A percentile compares a stretch with the other conserved stretches of the same genome.
phyloP scores from a whole-genome alignment of 176 grass and related monocot species.

The Aegilops umbellulata region DNA sequence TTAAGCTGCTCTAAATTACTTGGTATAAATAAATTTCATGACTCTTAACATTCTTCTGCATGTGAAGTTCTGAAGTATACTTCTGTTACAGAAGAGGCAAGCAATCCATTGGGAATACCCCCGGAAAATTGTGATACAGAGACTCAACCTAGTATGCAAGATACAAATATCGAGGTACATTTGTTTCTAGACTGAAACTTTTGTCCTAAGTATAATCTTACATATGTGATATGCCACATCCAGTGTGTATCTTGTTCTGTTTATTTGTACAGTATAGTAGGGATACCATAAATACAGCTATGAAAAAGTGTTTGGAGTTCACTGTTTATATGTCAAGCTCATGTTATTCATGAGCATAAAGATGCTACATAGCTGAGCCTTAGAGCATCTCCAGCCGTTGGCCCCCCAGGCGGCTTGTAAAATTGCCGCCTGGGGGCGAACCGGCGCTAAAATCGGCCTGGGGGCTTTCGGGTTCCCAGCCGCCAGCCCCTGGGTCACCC shows the following conservation, averaged over 20 bases:
- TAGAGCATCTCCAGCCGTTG: too few relatives aligned
- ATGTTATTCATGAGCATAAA: slow-evolving; percentile 1
- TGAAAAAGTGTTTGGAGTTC: too few relatives aligned
- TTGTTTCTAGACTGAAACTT: slow-evolving; percentile 16
- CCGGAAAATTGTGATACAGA: slow-evolving; percentile 27
- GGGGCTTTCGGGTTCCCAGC: too few relatives aligned
- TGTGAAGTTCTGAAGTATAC: slow-evolving; percentile 28
- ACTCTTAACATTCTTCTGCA: background rate
- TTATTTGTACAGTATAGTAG: background rate
- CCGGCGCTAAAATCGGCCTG: too few relatives aligned
- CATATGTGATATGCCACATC: slow-evolving; percentile 21
- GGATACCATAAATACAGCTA: background rate
- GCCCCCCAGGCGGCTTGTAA: too few relatives aligned
- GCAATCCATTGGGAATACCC: slow-evolving; percentile 12
- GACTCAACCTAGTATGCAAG: slow-evolving; percentile 26
- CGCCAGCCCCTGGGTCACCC: too few relatives aligned
- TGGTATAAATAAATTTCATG: background rate
- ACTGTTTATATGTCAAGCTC: slow-evolving; percentile 21
- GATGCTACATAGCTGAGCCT: background rate
- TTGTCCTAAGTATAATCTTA: background rate
- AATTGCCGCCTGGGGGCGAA: too few relatives aligned
- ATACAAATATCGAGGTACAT: slow-evolving; percentile 42
- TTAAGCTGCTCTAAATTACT: slow-evolving; percentile 11
- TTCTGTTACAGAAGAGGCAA: slow-evolving; percentile 40
- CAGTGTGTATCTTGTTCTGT: background rate